These are phyloP conservation scores for Emergomyces pasteurianus DNA, from an alignment of 2,329 filamentous ascomycete species.

Conservation along the genomic window DNA sequence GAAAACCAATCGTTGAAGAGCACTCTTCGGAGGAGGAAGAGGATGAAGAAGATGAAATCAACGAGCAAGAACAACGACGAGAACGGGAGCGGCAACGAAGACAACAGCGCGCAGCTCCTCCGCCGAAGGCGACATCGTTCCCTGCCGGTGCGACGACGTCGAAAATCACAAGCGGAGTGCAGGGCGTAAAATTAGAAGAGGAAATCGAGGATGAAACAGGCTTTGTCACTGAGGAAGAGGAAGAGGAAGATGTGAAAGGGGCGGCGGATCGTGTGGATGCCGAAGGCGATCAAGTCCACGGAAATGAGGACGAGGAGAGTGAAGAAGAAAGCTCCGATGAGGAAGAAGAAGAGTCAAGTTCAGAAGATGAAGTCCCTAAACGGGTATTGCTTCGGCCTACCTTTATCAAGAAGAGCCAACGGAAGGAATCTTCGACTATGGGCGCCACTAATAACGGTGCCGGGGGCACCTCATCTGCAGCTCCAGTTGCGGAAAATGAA, in stretches of 20 bases:
- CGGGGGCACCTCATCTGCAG: constrained; percentile 12
- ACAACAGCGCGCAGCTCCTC: constrained; percentile 38
- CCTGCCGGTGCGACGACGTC: constrained; percentile 21
- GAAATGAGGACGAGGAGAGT: constrained; percentile 39
- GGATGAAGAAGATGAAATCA: constrained; percentile 44
- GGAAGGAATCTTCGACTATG: constrained; percentile 29
- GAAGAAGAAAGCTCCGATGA: constrained; percentile 38
- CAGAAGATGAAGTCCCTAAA: constrained; percentile 46
- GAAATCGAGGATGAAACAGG: constrained; percentile 42
- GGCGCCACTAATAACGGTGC: constrained; percentile 13
- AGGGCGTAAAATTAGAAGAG: constrained; percentile 28
- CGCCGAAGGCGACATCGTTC: constrained; percentile 31
- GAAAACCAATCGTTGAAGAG: constrained; percentile 52
- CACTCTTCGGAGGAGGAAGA: constrained; percentile 40
- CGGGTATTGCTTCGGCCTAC: constrained; percentile 51
- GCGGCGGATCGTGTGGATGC: constrained; percentile 12
- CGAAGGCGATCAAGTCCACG: constrained; percentile 15
- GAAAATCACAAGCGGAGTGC: constrained; percentile 22
- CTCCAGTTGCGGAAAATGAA: constrained; percentile 37
- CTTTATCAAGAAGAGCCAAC: constrained; percentile 53
- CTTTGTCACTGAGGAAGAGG: constrained; percentile 47
- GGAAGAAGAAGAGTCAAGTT: constrained; percentile 45
- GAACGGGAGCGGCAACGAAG: constrained; percentile 23
- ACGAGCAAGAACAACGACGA: constrained; percentile 40
- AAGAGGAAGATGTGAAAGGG: constrained; percentile 14